phyloP scores from a whole-genome alignment of 257 asterid species.

The Ehretia macrophylla region DNA sequence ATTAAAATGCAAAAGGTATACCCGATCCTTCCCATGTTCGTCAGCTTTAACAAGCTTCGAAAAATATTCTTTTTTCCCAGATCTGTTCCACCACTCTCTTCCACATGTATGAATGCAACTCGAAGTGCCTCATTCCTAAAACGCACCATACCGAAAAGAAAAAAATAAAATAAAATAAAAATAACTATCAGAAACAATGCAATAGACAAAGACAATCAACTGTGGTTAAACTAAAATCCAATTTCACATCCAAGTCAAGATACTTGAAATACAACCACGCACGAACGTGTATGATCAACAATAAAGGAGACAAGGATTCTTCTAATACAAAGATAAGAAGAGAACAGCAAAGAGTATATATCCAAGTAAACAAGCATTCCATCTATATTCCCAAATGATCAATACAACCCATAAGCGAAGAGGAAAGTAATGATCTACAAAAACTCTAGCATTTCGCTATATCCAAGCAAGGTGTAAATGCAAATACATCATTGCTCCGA shows the following conservation, averaged over 20 bases:
- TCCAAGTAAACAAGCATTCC: no score
- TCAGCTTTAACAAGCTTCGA: conserved; percentile 97
- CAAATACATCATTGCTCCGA: no score
- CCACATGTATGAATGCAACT: conserved; percentile 91
- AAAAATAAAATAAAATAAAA: no score
- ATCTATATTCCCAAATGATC: no score
- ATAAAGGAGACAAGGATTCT: no score
- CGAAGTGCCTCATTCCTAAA: conserved; percentile 96
- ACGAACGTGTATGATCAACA: no score
- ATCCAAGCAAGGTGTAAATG: no score
- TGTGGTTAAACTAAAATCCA: neutral
- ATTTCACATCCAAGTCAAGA: neutral
- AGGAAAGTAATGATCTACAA: no score
- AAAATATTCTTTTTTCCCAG: conserved; percentile 75
- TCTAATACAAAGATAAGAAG: no score
- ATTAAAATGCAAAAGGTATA: conserved; percentile 16
- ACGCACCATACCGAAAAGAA: neutral
- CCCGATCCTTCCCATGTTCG: conserved; percentile 96
- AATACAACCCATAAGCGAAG: no score
- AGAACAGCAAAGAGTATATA: no score
- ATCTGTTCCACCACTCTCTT: conserved; percentile 57
- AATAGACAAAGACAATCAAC: neutral
- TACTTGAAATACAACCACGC: neutral
- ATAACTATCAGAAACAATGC: neutral
- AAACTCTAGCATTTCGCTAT: no score